These are phyloP conservation scores for Schizochytrium sp. DNA, from an alignment of 108 stramenopile species.

Conservation along the genomic window DNA sequence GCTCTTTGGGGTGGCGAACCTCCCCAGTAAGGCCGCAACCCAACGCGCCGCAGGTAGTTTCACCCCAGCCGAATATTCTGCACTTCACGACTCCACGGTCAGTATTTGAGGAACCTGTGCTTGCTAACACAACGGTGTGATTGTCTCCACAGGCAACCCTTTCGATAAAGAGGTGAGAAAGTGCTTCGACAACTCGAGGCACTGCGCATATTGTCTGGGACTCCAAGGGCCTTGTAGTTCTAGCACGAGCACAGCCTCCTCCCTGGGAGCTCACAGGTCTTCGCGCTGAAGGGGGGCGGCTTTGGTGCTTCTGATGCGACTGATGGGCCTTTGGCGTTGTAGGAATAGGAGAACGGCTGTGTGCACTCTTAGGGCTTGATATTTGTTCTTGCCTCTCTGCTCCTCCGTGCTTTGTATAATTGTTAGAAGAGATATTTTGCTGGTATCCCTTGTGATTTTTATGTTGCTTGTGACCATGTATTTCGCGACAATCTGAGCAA, in stretches of 20 bases:
- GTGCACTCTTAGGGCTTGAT: not conserved
- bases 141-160: conserved; percentile 26
- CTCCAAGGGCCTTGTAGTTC: not conserved
- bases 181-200: conserved; percentile 50
- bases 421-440: not conserved
- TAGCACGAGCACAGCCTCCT: not conserved
- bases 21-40: not conserved
- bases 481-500: not conserved
- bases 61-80: conserved; percentile 50
- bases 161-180: conserved; percentile 33
- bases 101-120: conserved; percentile 44
- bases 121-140: conserved; percentile 17
- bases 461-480: not conserved
- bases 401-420: not conserved
- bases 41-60: conserved; percentile 21
- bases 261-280: not conserved
- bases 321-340: too few relatives aligned
- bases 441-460: not conserved
- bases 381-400: not conserved
- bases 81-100: conserved; percentile 57
- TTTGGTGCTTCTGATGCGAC: not conserved
- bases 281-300: not conserved
- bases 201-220: conserved; percentile 8
- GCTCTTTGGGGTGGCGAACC: conserved; percentile 31
- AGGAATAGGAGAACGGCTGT: too few relatives aligned